Conservation (phyloP, 331 rosid genomes). For the Acacia concinna region DNA sequence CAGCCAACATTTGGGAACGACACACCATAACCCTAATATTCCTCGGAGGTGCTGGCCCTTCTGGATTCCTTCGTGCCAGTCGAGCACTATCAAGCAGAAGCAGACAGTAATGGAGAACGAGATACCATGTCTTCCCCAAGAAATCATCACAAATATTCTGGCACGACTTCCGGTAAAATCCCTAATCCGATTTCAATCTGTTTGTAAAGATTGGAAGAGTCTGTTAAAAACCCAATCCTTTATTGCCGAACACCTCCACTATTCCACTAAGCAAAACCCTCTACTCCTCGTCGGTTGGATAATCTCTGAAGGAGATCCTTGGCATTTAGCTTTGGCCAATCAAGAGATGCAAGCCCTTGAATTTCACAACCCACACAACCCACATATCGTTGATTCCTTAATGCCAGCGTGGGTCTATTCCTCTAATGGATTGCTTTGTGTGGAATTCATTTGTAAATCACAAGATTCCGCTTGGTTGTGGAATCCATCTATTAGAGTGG, state of each 20-base stretch:
- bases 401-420: not conserved
- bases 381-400: not conserved
- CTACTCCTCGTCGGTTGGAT: not conserved
- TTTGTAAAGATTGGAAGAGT: not conserved
- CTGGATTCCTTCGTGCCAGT: too few relatives aligned
- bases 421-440: not conserved
- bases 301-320: not conserved
- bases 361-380: not conserved
- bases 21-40: too few relatives aligned
- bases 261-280: not conserved
- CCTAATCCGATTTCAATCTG: not conserved
- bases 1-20: too few relatives aligned
- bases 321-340: not conserved
- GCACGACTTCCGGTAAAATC: not conserved
- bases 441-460: not conserved
- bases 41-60: too few relatives aligned
- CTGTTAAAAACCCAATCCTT: not conserved
- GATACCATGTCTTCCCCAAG: not conserved
- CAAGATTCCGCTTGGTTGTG: constrained; percentile 11
- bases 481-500: not conserved
- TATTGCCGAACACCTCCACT: not conserved
- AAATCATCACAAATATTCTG: not conserved
- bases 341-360: not conserved
- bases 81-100: too few relatives aligned
- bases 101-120: too few relatives aligned